Evolutionary conservation across 1,139 yeast genomes (phyloP).

Genomic region (Yamadazyma kanchanaburiensis): DNA sequence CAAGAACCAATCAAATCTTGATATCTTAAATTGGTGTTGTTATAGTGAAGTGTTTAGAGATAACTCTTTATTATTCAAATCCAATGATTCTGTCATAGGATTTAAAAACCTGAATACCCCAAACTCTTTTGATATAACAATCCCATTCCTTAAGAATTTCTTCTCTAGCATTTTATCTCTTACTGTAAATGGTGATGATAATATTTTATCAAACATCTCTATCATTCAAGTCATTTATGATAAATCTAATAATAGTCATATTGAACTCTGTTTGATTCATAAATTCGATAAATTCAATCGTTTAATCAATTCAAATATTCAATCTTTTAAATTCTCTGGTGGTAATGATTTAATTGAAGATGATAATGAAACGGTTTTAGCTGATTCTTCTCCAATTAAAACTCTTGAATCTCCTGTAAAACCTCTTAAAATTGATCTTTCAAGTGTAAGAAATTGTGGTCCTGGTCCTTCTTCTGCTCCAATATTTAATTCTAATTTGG

Average conservation of each 20-base stretch:
- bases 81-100: conserved; percentile 35
- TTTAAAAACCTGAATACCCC: conserved; percentile 20
- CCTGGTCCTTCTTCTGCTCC: conserved; percentile 40
- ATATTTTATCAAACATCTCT: conserved; percentile 15
- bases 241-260: conserved; percentile 10
- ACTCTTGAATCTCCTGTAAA: conserved; percentile 13
- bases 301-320: conserved; percentile 9
- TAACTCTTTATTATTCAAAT: conserved; percentile 21
- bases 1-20: conserved; percentile 4
- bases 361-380: conserved; percentile 41
- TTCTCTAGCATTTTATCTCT: conserved; percentile 40
- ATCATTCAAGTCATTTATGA: conserved; percentile 31
- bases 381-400: conserved; percentile 37
- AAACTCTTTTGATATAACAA: conserved; percentile 23
- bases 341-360: conserved; percentile 15
- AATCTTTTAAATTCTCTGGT: conserved; percentile 4
- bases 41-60: conserved; percentile 26
- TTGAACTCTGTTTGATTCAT: conserved; percentile 27
- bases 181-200: conserved; percentile 32
- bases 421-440: conserved; percentile 18
- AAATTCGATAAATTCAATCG: conserved; percentile 14
- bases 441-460: conserved; percentile 7
- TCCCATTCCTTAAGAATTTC: conserved; percentile 39
- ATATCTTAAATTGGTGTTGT: conserved; percentile 35
- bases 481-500: conserved; percentile 23